Evolutionary conservation across 1,139 yeast species (phyloP).

Genomic region (Blastobotrys persicus): DNA sequence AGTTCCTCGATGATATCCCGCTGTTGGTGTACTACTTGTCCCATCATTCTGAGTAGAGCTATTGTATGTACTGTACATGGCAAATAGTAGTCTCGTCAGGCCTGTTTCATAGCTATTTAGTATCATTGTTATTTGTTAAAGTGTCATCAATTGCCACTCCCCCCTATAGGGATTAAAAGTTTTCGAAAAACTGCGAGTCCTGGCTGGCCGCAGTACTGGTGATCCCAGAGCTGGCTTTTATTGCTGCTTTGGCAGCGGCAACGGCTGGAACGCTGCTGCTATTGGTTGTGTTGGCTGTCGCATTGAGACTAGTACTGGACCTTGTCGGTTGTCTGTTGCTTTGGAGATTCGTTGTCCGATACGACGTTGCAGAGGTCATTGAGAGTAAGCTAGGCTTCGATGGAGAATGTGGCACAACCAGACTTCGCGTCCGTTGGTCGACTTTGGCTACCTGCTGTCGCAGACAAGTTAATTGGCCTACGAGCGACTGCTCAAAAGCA

Average conservation of each 20-base stretch:
- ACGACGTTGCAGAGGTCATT: not conserved
- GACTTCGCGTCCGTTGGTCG: not conserved
- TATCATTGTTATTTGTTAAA: too few species aligned
- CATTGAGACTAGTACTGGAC: not conserved
- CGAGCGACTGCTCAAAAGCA: not conserved
- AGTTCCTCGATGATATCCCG: constrained; percentile 18
- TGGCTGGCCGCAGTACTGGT: not conserved
- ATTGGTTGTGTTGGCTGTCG: not conserved
- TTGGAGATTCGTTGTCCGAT: not conserved
- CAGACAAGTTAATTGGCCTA: not conserved
- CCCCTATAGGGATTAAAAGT: too few species aligned
- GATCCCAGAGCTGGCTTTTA: not conserved
- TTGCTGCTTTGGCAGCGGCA: not conserved
- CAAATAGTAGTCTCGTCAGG: too few species aligned
- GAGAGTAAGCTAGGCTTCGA: not conserved
- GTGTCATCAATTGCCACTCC: too few species aligned
- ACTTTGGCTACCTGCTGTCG: not conserved
- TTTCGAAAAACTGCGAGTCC: not conserved
- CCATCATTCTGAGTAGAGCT: not conserved
- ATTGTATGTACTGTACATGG: too few species aligned
- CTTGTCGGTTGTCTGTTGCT: not conserved
- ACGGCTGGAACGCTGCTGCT: not conserved
- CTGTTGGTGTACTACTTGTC: not conserved
- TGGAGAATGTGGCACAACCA: not conserved
- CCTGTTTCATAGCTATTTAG: too few species aligned